Conservation (phyloP, 306 rosid species). For the Sindora glabra region DNA sequence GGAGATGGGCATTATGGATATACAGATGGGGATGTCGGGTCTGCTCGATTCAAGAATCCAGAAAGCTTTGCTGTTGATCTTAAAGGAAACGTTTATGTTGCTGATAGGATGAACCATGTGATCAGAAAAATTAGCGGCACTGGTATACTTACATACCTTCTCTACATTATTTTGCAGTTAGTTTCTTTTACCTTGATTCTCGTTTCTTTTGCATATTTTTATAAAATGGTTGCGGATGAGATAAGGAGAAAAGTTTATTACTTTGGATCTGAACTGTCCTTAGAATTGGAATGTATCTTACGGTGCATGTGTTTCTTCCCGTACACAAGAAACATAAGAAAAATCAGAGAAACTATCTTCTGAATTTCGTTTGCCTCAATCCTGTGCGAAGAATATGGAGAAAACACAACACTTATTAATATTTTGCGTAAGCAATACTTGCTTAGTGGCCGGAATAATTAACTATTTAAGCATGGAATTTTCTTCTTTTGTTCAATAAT, state of each 20-base stretch:
- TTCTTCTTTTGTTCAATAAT: too few species aligned
- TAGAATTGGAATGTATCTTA: too few species aligned
- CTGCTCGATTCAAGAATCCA: slow-evolving; percentile 40
- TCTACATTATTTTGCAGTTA: too few species aligned
- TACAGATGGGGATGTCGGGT: slow-evolving; percentile 47
- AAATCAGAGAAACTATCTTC: background rate
- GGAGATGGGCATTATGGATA: slow-evolving; percentile 36
- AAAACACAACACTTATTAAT: too few species aligned
- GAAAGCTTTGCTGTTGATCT: slow-evolving; percentile 51
- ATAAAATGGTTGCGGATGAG: too few species aligned
- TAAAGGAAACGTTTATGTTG: slow-evolving; percentile 64
- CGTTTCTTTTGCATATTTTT: background rate
- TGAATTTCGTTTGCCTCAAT: background rate
- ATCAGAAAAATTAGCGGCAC: slow-evolving; percentile 48
- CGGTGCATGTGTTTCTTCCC: background rate
- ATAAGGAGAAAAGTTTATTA: too few species aligned
- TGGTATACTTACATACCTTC: slow-evolving; percentile 26
- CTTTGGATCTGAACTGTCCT: too few species aligned
- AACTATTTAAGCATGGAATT: too few species aligned
- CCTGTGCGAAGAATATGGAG: background rate
- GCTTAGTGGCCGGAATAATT: too few species aligned
- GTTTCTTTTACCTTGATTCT: background rate
- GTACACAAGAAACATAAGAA: background rate
- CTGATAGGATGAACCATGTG: slow-evolving; percentile 34
- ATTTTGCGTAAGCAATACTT: too few species aligned